A percentile compares a stretch with the other conserved stretches of the same genome.
phyloP scores from a whole-genome alignment of 2,329 filamentous ascomycete genomes.

The Hirsutella rhossiliensis region DNA sequence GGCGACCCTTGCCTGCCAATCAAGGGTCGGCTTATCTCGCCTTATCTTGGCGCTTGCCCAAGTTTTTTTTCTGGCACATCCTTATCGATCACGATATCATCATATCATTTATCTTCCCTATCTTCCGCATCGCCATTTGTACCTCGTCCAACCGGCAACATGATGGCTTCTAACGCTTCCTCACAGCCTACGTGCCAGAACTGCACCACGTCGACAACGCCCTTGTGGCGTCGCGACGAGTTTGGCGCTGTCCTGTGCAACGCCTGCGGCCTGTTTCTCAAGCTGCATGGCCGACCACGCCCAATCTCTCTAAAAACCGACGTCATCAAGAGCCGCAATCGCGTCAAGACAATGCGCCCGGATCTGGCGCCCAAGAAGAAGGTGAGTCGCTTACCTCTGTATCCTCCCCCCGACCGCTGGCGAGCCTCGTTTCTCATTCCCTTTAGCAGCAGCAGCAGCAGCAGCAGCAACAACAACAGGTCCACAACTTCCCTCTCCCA shows the following conservation, averaged over 20 bases:
- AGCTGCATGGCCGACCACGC: constrained; percentile 84
- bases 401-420: neutral
- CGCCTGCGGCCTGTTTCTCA: constrained; percentile 93
- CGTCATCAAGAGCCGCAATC: constrained; percentile 98
- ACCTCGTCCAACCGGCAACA: constrained; percentile 22
- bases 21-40: constrained; percentile 14
- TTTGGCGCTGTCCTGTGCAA: constrained; percentile 94
- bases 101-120: constrained; percentile 17
- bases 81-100: constrained; percentile 27
- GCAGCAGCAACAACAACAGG: constrained; percentile 25
- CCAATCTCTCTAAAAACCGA: constrained; percentile 97
- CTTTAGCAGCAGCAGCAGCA: constrained; percentile 3
- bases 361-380: constrained; percentile 76
- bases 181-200: constrained; percentile 94
- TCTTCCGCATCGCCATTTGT: constrained; percentile 9
- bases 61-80: constrained; percentile 16
- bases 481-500: constrained; percentile 25
- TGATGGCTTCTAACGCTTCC: constrained; percentile 46
- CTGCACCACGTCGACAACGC: constrained; percentile 89
- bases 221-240: constrained; percentile 95
- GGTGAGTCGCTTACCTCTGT: constrained; percentile 33
- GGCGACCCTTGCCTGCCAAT: constrained; percentile 4
- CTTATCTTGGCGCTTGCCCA: constrained; percentile 22
- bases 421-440: neutral
- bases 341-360: constrained; percentile 76